Evolutionary conservation across 2,329 filamentous ascomycete species (phyloP).

Genomic region (Colletotrichum aenigma): DNA sequence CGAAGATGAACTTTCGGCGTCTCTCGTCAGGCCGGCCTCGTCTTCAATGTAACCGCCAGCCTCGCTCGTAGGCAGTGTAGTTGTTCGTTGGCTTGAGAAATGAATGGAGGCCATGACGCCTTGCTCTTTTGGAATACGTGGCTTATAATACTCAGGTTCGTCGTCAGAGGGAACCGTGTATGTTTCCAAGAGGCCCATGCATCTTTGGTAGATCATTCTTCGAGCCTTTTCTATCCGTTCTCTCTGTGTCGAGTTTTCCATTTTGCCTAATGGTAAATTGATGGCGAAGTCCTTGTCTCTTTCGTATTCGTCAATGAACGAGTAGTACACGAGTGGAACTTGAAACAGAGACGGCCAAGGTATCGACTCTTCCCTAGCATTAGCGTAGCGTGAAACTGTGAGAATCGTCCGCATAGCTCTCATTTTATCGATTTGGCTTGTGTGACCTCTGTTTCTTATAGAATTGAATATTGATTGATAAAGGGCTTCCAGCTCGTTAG

Average conservation of each 20-base stretch:
- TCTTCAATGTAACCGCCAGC: no score
- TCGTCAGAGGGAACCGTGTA: background rate
- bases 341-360: background rate
- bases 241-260: accelerated
- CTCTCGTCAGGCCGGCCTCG: accelerated
- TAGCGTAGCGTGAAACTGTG: background rate
- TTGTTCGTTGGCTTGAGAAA: no score
- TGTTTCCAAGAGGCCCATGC: background rate
- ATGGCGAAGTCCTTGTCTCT: background rate
- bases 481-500: background rate
- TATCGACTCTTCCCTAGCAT: no score
- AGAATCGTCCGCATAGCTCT: background rate
- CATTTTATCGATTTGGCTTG: background rate
- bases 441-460: background rate
- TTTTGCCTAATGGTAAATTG: accelerated
- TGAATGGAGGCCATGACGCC: no score
- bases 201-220: background rate
- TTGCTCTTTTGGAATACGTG: no score
- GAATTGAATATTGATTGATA: background rate
- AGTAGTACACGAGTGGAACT: background rate
- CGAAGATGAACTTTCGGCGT: no score
- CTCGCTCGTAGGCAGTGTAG: no score
- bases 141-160: accelerated
- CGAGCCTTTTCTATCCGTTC: background rate
- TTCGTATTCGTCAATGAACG: background rate